Conservation (phyloP, 768 basidiomycete species). For the Strobilomyces echinocephalus region DNA sequence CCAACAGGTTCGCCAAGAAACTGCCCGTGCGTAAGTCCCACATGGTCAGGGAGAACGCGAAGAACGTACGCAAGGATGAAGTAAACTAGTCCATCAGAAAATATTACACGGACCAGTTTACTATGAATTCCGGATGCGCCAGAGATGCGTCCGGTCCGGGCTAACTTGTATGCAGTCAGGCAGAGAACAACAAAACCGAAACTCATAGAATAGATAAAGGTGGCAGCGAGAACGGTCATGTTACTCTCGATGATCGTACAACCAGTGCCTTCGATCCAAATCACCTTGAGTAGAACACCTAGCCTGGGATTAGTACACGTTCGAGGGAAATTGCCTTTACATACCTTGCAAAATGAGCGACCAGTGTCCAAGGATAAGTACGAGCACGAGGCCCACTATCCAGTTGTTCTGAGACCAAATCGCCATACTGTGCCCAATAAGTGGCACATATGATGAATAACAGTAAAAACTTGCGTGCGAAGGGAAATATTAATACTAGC, state of each 20-base stretch:
- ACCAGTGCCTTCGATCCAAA: constrained; percentile 44
- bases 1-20: constrained; percentile 39
- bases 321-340: not conserved
- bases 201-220: constrained; percentile 74
- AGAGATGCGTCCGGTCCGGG: constrained; percentile 20
- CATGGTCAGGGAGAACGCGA: constrained; percentile 18
- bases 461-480: constrained; percentile 34
- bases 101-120: constrained; percentile 58
- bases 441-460: not conserved
- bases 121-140: constrained; percentile 30
- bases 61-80: constrained; percentile 66
- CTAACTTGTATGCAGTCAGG: constrained; percentile 58
- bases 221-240: constrained; percentile 59
- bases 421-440: constrained; percentile 42
- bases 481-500: constrained; percentile 46
- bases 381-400: constrained; percentile 45
- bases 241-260: constrained; percentile 59
- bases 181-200: constrained; percentile 61
- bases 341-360: constrained; percentile 61
- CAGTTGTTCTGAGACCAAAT: constrained; percentile 59
- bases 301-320: not conserved
- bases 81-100: constrained; percentile 67
- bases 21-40: constrained; percentile 23
- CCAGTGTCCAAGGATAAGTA: constrained; percentile 66
- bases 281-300: constrained; percentile 59